Percentiles rank a stretch among this genome's conserved stretches.
These are phyloP conservation scores for Stellera chamaejasme DNA, from an alignment of 345 rosid genomes.

Conservation along the genomic window DNA sequence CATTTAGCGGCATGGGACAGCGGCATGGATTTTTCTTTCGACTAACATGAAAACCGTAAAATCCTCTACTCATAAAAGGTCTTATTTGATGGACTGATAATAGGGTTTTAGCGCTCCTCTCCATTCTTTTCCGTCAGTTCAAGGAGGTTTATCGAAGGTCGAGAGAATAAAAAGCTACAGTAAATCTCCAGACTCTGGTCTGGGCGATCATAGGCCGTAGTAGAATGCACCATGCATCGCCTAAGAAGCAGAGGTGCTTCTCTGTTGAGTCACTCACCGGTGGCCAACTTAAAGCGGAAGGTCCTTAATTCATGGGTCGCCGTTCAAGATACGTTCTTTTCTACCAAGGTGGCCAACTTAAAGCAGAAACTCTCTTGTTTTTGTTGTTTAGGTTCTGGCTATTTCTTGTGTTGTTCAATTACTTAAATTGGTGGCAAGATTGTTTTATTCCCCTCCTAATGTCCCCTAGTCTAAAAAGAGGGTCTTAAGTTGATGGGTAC, in stretches of 20 bases:
- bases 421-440: background rate
- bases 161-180: background rate
- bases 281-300: conserved; percentile 59
- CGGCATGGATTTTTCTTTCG: too few relatives aligned
- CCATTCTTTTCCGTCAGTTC: too few relatives aligned
- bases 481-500: background rate
- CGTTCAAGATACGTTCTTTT: conserved; percentile 68
- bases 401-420: background rate
- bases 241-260: conserved; percentile 50
- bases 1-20: too few relatives aligned
- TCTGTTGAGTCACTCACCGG: conserved; percentile 29
- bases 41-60: too few relatives aligned
- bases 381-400: background rate
- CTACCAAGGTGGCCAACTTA: conserved; percentile 49
- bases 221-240: conserved; percentile 44
- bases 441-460: background rate
- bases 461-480: background rate
- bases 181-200: conserved; percentile 1
- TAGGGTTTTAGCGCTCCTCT: too few relatives aligned
- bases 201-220: background rate
- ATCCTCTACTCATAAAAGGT: too few relatives aligned
- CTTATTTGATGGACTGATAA: too few relatives aligned
- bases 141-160: background rate
- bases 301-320: conserved; percentile 68
- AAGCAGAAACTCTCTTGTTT: background rate